Evolutionary conservation across 164 flowering plant species (phyloP).

Genomic region (Macadamia integrifolia): DNA sequence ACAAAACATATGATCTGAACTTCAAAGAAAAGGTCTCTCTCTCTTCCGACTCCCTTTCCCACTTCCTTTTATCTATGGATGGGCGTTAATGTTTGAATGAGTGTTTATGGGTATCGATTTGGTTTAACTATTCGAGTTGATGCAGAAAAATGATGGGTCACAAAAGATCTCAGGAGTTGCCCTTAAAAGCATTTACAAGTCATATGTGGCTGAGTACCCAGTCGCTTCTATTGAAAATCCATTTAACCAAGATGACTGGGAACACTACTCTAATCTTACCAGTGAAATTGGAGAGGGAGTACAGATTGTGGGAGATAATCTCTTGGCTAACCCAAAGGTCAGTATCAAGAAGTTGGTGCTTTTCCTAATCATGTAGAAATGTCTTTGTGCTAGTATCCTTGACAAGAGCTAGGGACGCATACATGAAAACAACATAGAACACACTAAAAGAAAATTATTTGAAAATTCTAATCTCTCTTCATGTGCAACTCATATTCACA

Average conservation of each 20-base stretch:
- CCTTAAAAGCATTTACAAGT: constrained; percentile 74
- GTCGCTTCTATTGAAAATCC: constrained; percentile 92
- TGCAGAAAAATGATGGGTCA: constrained; percentile 75
- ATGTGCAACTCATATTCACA: no score
- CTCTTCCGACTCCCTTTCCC: background rate
- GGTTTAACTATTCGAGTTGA: background rate
- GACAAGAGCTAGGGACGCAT: no score
- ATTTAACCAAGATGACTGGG: constrained; percentile 97
- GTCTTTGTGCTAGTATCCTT: no score
- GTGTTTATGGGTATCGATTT: no score
- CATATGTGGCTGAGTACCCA: constrained; percentile 73
- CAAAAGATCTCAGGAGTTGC: constrained; percentile 76
- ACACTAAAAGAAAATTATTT: no score
- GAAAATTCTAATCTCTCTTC: no score
- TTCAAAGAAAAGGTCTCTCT: constrained; percentile 77
- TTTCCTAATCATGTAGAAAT: no score
- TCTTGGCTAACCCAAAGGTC: constrained; percentile 91
- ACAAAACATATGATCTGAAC: constrained; percentile 78
- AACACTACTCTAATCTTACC: constrained; percentile 64
- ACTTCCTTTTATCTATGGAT: no score
- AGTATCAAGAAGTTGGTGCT: background rate
- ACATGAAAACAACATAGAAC: no score
- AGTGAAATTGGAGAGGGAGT: constrained; percentile 60
- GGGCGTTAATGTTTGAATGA: background rate
- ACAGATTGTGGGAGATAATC: constrained; percentile 92